Base-by-base conservation (phyloP, 2,329 filamentous ascomycete species). In the Aureobasidium pullulans region DNA sequence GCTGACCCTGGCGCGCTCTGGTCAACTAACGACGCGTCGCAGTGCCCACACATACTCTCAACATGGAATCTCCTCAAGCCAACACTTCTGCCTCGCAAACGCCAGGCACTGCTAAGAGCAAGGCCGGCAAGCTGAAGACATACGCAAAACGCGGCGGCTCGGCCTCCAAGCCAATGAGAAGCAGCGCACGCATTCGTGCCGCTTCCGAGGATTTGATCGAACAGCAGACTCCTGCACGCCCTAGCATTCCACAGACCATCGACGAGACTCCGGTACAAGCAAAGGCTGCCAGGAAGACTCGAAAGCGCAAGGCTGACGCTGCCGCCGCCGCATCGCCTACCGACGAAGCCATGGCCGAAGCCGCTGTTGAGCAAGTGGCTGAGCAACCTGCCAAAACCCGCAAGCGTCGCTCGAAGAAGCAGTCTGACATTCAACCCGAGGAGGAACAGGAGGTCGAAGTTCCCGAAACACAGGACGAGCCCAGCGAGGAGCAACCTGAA, bases 401-500 rank as follows among this genome's bases (percentile, higher is more conserved):
- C 54, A 57, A 48, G 39, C 39, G 43, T 19, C 32, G 36, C 15
- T 57, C 54, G 11, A 57, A 57, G 43, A 57, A 57, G 31, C 42
- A 57, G 34, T 29, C 42, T 19, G 47, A 37, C 9, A 19, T 31
- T 13, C 32, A 32, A 23, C 43, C 34, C 9, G 54, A 57, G 11
- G 42, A 57, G 15, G 37, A 46, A 37, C 39, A 59, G 29, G 34
- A 59, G 8, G 47, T 47, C 7, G 40, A 54, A 28, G 56, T 61
- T 16, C 60, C 60, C n/a, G 60, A 59, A 19, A 61, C 60, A 29
- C 60, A 61, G 49, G 52, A 23, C 23, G 23, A 61, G 19, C 13
- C 39, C 11, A 11, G 2, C 10, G 28, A 52, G 23, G 34, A 52
- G 3, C 49, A 42, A n/a, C 13, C 11, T n/a, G 32, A 57, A 7